phyloP scores from a whole-genome alignment of 2,329 filamentous ascomycete genomes.

The Fusarium chlamydosporum region DNA sequence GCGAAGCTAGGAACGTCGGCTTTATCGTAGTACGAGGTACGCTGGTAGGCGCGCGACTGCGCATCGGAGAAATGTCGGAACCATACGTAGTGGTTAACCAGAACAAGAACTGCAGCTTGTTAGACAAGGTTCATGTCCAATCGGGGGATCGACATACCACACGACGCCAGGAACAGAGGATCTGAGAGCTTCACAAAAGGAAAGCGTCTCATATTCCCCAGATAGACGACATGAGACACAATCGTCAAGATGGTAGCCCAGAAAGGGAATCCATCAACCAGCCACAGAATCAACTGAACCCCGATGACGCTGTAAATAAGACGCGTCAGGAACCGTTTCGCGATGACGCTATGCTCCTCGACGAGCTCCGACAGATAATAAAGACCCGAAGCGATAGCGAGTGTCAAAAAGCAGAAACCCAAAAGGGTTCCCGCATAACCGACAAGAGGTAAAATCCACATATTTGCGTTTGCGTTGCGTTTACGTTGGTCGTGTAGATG shows the following conservation, averaged over 20 bases:
- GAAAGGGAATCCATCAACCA: conserved; percentile 90
- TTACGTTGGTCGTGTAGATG: conserved; percentile 12
- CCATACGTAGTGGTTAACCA: conserved; percentile 95
- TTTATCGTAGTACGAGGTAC: conserved; percentile 73
- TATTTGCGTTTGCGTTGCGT: conserved; percentile 62
- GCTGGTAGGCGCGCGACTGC: conserved; percentile 69
- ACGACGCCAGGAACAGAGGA: conserved; percentile 87
- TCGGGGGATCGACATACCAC: conserved; percentile 67
- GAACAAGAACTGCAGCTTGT: conserved; percentile 75
- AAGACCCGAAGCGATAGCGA: conserved; percentile 96
- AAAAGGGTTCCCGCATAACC: conserved; percentile 89
- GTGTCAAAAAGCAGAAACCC: conserved; percentile 93
- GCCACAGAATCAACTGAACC: conserved; percentile 79
- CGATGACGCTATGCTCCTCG: conserved; percentile 95
- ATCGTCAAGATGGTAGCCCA: conserved; percentile 81
- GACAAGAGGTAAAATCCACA: conserved; percentile 96
- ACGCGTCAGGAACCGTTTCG: conserved; percentile 86
- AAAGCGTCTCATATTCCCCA: conserved; percentile 84
- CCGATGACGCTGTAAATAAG: conserved; percentile 87
- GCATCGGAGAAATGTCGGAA: conserved; percentile 88
- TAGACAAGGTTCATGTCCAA: conserved; percentile 1
- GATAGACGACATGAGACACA: conserved; percentile 85
- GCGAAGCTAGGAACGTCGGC: conserved; percentile 83
- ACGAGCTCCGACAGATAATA: conserved; percentile 99
- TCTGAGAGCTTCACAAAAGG: conserved; percentile 87